Percentiles rank a stretch among this genome's conserved stretches.
Evolutionary conservation across 176 grass and related monocot species (phyloP).

Genomic region (Dendrocalamus sinicus): DNA sequence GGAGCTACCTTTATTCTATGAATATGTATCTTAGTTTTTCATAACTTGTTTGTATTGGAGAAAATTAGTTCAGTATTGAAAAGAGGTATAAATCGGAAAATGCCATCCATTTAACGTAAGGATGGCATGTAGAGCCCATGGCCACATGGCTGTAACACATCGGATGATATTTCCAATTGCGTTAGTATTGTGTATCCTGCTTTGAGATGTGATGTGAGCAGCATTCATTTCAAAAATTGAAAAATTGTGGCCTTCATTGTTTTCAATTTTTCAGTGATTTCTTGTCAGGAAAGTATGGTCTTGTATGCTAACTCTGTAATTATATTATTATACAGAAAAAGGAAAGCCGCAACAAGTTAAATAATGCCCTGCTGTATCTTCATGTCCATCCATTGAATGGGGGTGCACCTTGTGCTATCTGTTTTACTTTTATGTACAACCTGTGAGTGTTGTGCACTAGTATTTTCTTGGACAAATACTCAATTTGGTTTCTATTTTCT

Average conservation of each 20-base stretch:
- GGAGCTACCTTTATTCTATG: not conserved
- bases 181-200: not conserved
- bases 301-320: not conserved
- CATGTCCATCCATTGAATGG: not conserved
- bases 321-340: not conserved
- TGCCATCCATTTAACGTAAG: not conserved
- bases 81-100: not conserved
- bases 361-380: not conserved
- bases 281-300: not conserved
- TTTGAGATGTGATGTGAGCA: conserved; percentile 15
- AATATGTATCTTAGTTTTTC: not conserved
- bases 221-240: not conserved
- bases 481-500: not conserved
- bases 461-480: conserved; percentile 5
- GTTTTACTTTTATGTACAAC: conserved; percentile 2
- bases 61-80: not conserved
- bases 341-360: not conserved
- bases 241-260: not conserved
- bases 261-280: not conserved
- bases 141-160: not conserved
- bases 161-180: not conserved
- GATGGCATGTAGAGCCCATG: not conserved
- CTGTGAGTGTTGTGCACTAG: not conserved
- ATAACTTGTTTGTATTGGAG: not conserved
- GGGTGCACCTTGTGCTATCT: not conserved